Evolutionary conservation across 495 filamentous ascomycete species (phyloP), one percentile per base, ranked within the genome.

Genomic region (Aspergillus cavernicola): DNA sequence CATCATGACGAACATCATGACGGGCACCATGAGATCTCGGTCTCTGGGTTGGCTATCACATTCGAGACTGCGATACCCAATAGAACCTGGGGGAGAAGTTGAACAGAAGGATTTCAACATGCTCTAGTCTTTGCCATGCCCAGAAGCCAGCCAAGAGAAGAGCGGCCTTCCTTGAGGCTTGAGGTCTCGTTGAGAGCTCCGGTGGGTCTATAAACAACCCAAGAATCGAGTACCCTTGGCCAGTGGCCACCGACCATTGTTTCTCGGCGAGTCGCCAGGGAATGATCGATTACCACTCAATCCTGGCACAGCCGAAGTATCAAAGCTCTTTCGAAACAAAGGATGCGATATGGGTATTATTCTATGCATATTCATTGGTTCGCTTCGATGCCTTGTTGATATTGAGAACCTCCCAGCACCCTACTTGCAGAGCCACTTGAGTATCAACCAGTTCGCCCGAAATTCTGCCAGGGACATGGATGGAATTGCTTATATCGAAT

Each of bases 1-100:
- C 35, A 55, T 49, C 29, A 50, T 69, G 32, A 58, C 65, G 65
- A 66, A 55, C 67, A 68, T 66, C 65, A 71, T 59, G 58, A 48
- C 29, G 65, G 68, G 53, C 67, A 68, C 64, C 65, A 71, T 59
- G 58, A 48, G 31, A 23, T 50, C 15, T 7, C 2, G 33, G 9
- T 31, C 9, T 31, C n/a, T n/a, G n/a, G n/a, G n/a, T n/a, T n/a
- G n/a, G n/a, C 31, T 22, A 22, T 18, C 22, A 40, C 20, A 38
- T 2, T 40, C 2, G 19, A 20, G 18, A 40, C 18, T 6, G 2
- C 38, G 38, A 10, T 19, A 3, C 9, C 12, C 19, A 15, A n/a
- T 23, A 19, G 23, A 12, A 1, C 44, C 31, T 36, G 43, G 43
- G 15, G n/a, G 11, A 23, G n/a, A n/a, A n/a, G n/a, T n/a, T n/a